These are phyloP conservation scores for Aspergillus bombycis DNA, from an alignment of 2,329 filamentous ascomycete genomes.

Conservation along the genomic window DNA sequence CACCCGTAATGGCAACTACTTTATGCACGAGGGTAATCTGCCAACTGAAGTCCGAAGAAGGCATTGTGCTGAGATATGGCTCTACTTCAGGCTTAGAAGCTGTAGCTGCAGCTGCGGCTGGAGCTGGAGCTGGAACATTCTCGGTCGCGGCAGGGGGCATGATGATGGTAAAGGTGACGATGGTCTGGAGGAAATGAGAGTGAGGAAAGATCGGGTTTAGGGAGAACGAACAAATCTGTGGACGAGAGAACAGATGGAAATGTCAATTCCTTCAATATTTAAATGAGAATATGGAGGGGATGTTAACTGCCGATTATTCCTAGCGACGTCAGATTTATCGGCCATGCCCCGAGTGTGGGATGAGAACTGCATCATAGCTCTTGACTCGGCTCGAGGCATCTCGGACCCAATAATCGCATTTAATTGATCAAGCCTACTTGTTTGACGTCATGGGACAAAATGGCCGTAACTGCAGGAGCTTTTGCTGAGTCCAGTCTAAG, in stretches of 20 bases:
- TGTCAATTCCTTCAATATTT: neutral
- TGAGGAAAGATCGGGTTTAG: neutral
- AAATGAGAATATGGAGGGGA: neutral
- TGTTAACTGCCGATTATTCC: neutral
- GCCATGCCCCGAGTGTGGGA: neutral
- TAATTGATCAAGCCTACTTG: neutral
- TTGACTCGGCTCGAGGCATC: neutral
- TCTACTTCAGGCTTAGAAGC: neutral
- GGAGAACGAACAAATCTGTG: neutral
- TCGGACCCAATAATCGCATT: neutral
- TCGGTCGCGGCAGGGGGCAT: neutral
- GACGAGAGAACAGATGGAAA: neutral
- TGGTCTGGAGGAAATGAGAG: neutral
- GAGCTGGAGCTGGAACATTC: neutral
- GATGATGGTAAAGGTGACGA: neutral
- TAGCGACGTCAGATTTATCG: neutral
- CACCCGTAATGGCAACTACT: slow-evolving; percentile 35
- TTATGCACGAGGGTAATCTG: slow-evolving; percentile 48
- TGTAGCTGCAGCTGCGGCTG: neutral
- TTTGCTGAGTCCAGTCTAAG: neutral
- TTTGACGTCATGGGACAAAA: neutral
- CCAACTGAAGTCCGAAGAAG: slow-evolving; percentile 29
- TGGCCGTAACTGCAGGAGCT: neutral
- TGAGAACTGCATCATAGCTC: no score
- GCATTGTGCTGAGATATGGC: slow-evolving; percentile 3